Base-by-base conservation (phyloP, 1,284 basidiomycete species). In the Ustilago lituana region DNA sequence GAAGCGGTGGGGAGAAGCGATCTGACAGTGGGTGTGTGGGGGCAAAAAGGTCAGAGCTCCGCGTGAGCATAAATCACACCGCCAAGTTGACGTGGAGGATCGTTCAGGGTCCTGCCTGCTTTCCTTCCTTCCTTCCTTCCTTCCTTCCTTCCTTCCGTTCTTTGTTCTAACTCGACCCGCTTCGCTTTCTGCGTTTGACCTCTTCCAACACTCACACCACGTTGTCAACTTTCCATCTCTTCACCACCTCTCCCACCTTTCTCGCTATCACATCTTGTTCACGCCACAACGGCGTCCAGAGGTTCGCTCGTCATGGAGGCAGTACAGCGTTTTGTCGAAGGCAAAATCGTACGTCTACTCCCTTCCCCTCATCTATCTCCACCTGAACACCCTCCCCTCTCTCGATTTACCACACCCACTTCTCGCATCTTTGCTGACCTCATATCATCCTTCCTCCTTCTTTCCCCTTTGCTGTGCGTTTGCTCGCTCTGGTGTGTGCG, bases 271-370 rank as follows among this genome's bases (percentile, higher is more conserved):
- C 12, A 20, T 7, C 23, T n/a, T 22, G 4, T 10, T 8, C 31
- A 15, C 8, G 8, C 19, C 11, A 38, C 36, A 19, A 19, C n/a
- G n/a, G n/a, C n/a, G n/a, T n/a, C n/a, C n/a, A n/a, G n/a, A n/a
- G n/a, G n/a, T n/a, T n/a, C n/a, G n/a, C n/a, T n/a, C n/a, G n/a
- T n/a, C n/a, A 71, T 71, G 68, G 68, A 66, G 9, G 41, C 62
- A 2, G 51, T 71, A 4, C 62, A 53, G 14, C 49, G 40, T 6
- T 45, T 57, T 19, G 24, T 71, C 44, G 68, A 71, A 52, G 68
- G 68, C 6, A 61, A 61, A 10, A 62, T 66, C 15, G 68, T 71
- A 57, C 27, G 68, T 59, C 17, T 15, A 23, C 14, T 29, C 33
- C 29, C 15, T 23, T 17, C 10, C 36, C 23, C 36, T 26, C 27